Evolutionary conservation across 345 rosid species (phyloP), one percentile per base, ranked within the genome.

Genomic region (Eucalyptus regnans): DNA sequence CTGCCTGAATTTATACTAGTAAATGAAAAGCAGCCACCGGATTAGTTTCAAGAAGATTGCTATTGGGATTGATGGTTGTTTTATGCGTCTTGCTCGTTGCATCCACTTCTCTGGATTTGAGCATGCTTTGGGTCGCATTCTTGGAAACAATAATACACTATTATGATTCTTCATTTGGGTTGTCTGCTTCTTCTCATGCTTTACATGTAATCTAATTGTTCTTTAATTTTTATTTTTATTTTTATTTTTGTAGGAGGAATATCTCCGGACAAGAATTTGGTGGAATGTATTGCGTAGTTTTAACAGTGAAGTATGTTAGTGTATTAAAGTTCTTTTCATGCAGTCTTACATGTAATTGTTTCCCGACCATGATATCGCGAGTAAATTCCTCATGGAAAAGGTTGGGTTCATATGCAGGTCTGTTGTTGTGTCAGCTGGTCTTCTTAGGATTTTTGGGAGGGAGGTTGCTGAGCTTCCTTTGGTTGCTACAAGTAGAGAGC

Each of bases 241-340:
- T 56, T 22, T 56, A 17, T 62, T 89, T 80, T 87, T 93, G 91
- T 96, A 98, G 99, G 95, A 94, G 97, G 90, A 97, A 97, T 91
- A 97, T 98, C 89, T 96, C 97, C n/a, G 99, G 99, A 46, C 99
- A 98, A 91, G 99, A 98, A 90, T 98, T 98, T 89, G 97, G 97
- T 83, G 98, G 99, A 89, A 95, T 97, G 95, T 96, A 96, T 88
- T 96, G 96, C 88, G 91, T 98, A 88, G 95, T 96, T 89, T 91
- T 98, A 91, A 94, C 91, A 17, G 94, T 96, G 88, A 96, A 94
- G 99, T 98, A 96, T 17, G 81, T 71, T 71, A 37, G 46, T 17
- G 41, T 71, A 29, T 76, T 41, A 41, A 33, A 71, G 33, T 68
- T 49, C 25, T 49, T 76, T 49, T 48, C 62, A 5, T 10, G 48